phyloP scores from a whole-genome alignment of 768 basidiomycete species.

The Boletus pseudo-olivaceus region DNA sequence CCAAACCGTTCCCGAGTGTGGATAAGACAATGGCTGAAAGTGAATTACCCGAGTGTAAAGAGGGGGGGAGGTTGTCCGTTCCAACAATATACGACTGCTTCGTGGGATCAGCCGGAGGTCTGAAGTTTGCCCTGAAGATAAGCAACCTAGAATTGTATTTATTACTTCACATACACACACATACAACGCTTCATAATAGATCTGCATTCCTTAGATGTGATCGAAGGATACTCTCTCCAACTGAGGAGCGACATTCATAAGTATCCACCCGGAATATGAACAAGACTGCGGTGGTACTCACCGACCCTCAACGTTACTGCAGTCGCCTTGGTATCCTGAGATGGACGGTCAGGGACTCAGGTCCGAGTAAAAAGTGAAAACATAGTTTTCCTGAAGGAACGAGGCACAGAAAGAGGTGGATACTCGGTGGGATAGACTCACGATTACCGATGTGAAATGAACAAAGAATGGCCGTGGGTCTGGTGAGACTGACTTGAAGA shows the following conservation, averaged over 20 bases:
- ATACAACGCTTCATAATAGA: conserved; percentile 46
- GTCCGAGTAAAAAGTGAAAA: not conserved
- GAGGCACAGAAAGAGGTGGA: conserved; percentile 5
- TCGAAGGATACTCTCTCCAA: conserved; percentile 71
- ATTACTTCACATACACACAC: conserved; percentile 1
- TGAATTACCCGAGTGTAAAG: not conserved
- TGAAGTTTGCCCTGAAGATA: not conserved
- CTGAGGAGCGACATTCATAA: conserved; percentile 30
- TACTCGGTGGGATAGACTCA: conserved; percentile 36
- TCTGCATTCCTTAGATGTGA: conserved; percentile 68
- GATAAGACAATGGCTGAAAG: not conserved
- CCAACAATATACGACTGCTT: not conserved
- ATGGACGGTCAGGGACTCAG: conserved; percentile 9
- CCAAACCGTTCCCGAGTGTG: not conserved
- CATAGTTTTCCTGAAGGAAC: not conserved
- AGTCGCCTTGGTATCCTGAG: conserved; percentile 71
- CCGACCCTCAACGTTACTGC: conserved; percentile 67
- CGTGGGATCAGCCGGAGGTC: not conserved
- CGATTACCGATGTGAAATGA: conserved; percentile 75
- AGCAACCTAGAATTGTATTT: not conserved
- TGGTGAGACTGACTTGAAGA: conserved; percentile 59
- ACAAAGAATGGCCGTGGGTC: conserved; percentile 64
- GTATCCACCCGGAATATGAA: not conserved
- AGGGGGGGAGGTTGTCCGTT: not conserved
- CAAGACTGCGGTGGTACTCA: conserved; percentile 30